Percentiles rank a stretch among this genome's conserved stretches.
phyloP scores from a whole-genome alignment of 2,329 filamentous ascomycete genomes.

The Fusarium beomiforme region DNA sequence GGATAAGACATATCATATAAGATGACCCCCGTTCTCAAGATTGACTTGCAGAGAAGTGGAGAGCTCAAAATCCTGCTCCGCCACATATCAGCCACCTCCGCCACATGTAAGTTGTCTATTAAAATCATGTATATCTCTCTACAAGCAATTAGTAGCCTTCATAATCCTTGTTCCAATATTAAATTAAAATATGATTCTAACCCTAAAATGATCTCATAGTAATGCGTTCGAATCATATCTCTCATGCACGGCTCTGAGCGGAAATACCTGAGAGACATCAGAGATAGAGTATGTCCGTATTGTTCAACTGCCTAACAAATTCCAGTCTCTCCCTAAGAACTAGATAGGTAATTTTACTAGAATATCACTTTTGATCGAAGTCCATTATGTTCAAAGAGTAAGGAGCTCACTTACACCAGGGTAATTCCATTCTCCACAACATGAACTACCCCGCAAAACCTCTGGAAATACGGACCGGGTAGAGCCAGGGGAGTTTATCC shows the following conservation, averaged over 20 bases:
- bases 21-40: slow-evolving; percentile 9
- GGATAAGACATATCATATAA: slow-evolving; percentile 25
- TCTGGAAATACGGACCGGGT: not conserved
- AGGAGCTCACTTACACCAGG: slow-evolving; percentile 1
- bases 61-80: not conserved
- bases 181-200: too few species aligned
- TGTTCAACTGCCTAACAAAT: too few species aligned
- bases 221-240: too few species aligned
- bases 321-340: not conserved
- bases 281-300: too few species aligned
- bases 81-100: slow-evolving; percentile 12
- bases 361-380: too few species aligned
- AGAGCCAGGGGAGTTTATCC: not conserved
- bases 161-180: too few species aligned
- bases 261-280: too few species aligned
- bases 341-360: not conserved
- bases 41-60: slow-evolving; percentile 29
- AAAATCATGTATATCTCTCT: too few species aligned
- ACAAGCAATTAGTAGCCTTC: too few species aligned
- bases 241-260: too few species aligned
- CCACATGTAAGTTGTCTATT: slow-evolving; percentile 11
- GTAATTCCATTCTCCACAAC: slow-evolving; percentile 28
- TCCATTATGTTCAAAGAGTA: not conserved
- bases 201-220: too few species aligned
- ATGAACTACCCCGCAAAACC: slow-evolving; percentile 25